A percentile compares a stretch with the other conserved stretches of the same genome.
phyloP scores from a whole-genome alignment of 495 filamentous ascomycete genomes.

The Cercophora samala region DNA sequence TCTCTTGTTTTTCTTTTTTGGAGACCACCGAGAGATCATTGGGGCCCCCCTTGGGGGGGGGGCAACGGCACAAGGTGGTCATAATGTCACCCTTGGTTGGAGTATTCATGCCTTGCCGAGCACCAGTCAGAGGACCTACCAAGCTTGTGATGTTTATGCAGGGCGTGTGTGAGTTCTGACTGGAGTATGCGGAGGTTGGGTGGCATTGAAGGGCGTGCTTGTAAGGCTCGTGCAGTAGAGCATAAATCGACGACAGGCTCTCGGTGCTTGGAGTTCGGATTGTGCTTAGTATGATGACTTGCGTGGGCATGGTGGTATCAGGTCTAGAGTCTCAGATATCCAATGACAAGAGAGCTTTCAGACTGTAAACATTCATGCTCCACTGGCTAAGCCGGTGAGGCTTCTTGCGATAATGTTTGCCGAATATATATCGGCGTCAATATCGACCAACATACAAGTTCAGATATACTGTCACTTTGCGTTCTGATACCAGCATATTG shows the following conservation, averaged over 20 bases:
- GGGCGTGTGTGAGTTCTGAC: background rate
- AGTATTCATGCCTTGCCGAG: background rate
- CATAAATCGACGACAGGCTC: conserved; percentile 2
- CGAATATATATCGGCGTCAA: no score
- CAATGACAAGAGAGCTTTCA: no score
- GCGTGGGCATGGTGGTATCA: background rate
- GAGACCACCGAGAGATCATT: background rate
- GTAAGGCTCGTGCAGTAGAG: background rate
- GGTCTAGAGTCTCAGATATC: no score
- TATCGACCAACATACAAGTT: no score
- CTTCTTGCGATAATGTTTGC: no score
- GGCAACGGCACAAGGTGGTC: background rate
- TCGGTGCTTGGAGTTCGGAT: background rate
- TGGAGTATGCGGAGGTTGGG: background rate
- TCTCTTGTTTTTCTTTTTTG: background rate
- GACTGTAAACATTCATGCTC: no score
- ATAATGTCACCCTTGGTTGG: background rate
- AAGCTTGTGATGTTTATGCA: background rate
- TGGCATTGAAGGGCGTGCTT: background rate
- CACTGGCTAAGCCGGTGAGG: no score
- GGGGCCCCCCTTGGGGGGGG: no score
- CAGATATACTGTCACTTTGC: no score
- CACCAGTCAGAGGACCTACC: background rate
- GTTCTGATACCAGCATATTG: no score
- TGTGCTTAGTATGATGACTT: background rate